Base-by-base conservation (phyloP, 2,329 filamentous ascomycete genomes). In the Beauveria brongniartii region DNA sequence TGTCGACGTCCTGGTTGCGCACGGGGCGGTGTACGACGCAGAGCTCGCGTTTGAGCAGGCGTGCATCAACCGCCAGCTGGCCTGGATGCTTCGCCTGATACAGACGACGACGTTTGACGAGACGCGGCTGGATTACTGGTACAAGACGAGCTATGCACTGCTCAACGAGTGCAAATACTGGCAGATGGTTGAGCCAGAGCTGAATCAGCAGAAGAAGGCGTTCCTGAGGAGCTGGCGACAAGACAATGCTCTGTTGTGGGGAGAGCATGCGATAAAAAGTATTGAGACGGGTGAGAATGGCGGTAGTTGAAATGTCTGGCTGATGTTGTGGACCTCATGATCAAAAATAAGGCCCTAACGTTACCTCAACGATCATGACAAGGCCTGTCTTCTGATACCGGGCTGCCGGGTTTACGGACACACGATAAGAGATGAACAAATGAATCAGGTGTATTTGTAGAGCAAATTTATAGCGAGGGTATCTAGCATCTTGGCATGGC, bases 381-480 rank as follows among this genome's bases (percentile, higher is more conserved):
- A 14, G 12, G 5, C 12, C 14, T 37, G 5, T 37, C 34, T 16
- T 37, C 5, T 2, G 5, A 16, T 37, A 37, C 34, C 2, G 14
- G 5, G 34, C 12, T 6, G 5, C 34, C 12, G 12, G 2, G 12
- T 37, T 37, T 2, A 6, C 5, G 16, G 5, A 37, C 5, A 37
- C 12, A 6, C 10, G 10, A 6, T 14, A 37, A 16, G n/a, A 43
- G 16, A 26, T 34, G 24, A 20, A 28, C 5, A 22, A 41, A 52
- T 37, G 34, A 55, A 46, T 34, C 5, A 2, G 12, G 2, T 55
- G 14, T 43, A 55, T 22, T 55, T 51, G 5, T 30, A 16, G 9
- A 58, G 46, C 55, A 51, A 50, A 16, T 55, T 24, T 60, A 16
- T 55, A 61, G 59, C 59, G 59, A 61, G 59, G 59, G 59, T 61